Evolutionary conservation across 257 asterid species (phyloP).

Genomic region (Salvia hispanica): DNA sequence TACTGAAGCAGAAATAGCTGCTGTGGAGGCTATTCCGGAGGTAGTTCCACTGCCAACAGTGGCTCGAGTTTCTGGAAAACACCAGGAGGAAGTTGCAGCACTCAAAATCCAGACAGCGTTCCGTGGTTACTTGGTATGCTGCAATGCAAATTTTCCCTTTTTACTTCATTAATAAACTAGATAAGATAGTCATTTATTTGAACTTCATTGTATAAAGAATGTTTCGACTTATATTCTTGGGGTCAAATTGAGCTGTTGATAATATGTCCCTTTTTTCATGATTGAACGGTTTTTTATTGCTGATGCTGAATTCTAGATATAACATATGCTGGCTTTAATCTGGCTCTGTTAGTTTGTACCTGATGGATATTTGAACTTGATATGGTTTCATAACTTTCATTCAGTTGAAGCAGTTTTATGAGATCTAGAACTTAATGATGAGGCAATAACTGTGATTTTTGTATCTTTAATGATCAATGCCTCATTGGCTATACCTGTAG

Average conservation of each 20-base stretch:
- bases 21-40: slow-evolving; percentile 59
- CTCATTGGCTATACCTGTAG: neutral
- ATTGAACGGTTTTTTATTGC: neutral
- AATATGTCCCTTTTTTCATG: neutral
- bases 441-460: slow-evolving; percentile 3
- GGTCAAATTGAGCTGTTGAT: slow-evolving; percentile 1
- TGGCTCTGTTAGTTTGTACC: neutral
- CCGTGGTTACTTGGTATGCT: slow-evolving; percentile 75
- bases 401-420: neutral
- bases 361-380: neutral
- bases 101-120: slow-evolving; percentile 76
- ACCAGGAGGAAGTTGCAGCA: slow-evolving; percentile 71
- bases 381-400: neutral
- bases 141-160: neutral
- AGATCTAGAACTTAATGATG: neutral
- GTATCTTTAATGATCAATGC: neutral
- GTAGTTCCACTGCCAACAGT: slow-evolving; percentile 45
- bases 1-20: slow-evolving; percentile 62
- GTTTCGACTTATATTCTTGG: slow-evolving; percentile 5
- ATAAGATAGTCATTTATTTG: neutral
- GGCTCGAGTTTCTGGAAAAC: slow-evolving; percentile 48
- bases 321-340: neutral
- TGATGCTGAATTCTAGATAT: neutral
- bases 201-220: neutral
- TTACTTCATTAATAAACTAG: slow-evolving; percentile 6